phyloP scores from a whole-genome alignment of 257 asterid species.

The Capsicum baccatum region DNA sequence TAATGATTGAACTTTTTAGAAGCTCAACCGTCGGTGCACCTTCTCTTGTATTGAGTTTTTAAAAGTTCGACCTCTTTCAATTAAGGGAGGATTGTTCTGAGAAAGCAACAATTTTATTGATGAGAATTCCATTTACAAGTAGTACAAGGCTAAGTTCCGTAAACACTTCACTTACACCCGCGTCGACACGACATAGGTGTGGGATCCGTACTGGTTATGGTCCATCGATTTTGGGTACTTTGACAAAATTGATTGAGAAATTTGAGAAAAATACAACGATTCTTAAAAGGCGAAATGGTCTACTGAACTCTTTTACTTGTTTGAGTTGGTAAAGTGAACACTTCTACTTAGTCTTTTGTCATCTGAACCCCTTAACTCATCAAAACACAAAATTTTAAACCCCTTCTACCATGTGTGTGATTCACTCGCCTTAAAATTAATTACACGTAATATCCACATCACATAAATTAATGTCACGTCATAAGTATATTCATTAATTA shows the following conservation, averaged over 20 bases:
- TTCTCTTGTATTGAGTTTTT: neutral
- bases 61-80: neutral
- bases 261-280: neutral
- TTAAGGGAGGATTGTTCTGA: neutral
- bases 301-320: too few relatives aligned
- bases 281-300: neutral
- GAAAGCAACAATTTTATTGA: slow-evolving; percentile 19
- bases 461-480: too few relatives aligned
- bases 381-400: too few relatives aligned
- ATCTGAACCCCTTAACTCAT: too few relatives aligned
- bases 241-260: neutral
- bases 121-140: slow-evolving; percentile 5
- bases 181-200: neutral
- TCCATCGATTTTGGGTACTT: neutral
- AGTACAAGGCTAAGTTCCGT: neutral
- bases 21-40: slow-evolving; percentile 1
- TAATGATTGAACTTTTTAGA: slow-evolving; percentile 3
- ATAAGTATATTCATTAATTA: too few relatives aligned
- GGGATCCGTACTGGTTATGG: neutral
- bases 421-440: too few relatives aligned
- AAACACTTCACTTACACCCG: neutral
- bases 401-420: too few relatives aligned
- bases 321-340: too few relatives aligned
- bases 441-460: too few relatives aligned
- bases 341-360: too few relatives aligned